Evolutionary conservation across 2,329 filamentous ascomycete species (phyloP).

Genomic region (Microsporum ferrugineum): DNA sequence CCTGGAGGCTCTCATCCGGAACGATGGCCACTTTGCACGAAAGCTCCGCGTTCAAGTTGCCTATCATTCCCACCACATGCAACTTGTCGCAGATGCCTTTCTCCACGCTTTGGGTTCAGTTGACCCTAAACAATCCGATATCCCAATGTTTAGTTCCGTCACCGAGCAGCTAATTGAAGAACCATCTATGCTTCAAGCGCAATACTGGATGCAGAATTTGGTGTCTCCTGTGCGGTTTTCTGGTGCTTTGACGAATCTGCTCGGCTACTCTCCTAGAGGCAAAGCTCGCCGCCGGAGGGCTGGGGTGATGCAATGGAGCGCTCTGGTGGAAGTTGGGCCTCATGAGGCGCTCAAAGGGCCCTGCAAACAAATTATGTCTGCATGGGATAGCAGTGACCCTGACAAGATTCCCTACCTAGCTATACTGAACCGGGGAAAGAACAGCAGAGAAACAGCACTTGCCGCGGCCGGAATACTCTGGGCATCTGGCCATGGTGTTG

Average conservation of each 20-base stretch:
- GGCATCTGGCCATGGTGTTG: neutral
- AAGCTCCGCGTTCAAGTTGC: conserved; percentile 15
- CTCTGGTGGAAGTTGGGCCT: conserved; percentile 22
- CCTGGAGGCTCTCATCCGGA: conserved; percentile 14
- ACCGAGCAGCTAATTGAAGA: conserved; percentile 8
- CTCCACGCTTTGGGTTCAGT: neutral
- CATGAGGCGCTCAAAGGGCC: conserved; percentile 19
- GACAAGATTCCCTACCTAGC: neutral
- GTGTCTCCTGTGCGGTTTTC: conserved; percentile 21
- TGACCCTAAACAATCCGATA: neutral
- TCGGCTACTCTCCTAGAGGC: neutral
- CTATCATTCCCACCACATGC: conserved; percentile 21
- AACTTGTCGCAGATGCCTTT: conserved; percentile 11
- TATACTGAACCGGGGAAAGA: neutral
- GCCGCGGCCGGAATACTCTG: conserved; percentile 1
- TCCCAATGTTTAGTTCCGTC: conserved; percentile 14
- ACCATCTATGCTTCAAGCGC: neutral
- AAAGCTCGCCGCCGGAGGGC: neutral
- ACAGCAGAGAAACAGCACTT: neutral
- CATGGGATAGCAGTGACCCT: neutral
- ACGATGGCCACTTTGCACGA: conserved; percentile 14
- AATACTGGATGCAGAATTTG: conserved; percentile 25
- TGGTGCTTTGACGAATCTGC: neutral
- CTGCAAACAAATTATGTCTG: conserved; percentile 15
- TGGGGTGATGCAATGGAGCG: too few relatives aligned